These are phyloP conservation scores for Ceratobasidium sp. DNA, from an alignment of 1,284 basidiomycete species.

Conservation along the genomic window DNA sequence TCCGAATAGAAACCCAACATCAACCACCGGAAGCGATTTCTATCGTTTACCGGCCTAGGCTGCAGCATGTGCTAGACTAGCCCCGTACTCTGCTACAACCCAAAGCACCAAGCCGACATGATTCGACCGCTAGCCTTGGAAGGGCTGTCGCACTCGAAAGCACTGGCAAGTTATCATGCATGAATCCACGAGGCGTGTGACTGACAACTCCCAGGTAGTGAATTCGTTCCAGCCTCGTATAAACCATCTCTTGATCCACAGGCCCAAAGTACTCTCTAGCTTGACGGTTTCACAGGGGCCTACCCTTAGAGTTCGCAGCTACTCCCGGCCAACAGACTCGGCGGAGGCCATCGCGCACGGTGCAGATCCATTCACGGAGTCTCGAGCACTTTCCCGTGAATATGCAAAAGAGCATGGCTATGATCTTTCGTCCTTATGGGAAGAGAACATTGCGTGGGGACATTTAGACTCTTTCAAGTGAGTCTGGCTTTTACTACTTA, in stretches of 20 bases:
- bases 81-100: too few relatives aligned
- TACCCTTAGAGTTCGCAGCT: neutral
- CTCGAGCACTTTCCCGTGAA: slow-evolving; percentile 17
- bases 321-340: neutral
- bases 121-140: neutral
- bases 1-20: neutral
- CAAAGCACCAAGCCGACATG: neutral
- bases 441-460: slow-evolving; percentile 43
- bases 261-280: too few relatives aligned
- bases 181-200: neutral
- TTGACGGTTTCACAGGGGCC: neutral
- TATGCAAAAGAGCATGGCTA: slow-evolving; percentile 41
- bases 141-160: neutral
- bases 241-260: neutral
- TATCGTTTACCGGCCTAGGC: too few relatives aligned
- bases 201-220: neutral
- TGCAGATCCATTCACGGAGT: slow-evolving; percentile 22
- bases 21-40: neutral
- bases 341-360: neutral
- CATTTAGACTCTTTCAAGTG: slow-evolving; percentile 44
- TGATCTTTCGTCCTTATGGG: slow-evolving; percentile 42
- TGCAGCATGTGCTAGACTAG: too few relatives aligned
- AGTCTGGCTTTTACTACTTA: neutral
- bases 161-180: neutral
- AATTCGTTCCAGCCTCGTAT: neutral